phyloP scores from a whole-genome alignment of 345 rosid genomes.

The Physaria fendleri region DNA sequence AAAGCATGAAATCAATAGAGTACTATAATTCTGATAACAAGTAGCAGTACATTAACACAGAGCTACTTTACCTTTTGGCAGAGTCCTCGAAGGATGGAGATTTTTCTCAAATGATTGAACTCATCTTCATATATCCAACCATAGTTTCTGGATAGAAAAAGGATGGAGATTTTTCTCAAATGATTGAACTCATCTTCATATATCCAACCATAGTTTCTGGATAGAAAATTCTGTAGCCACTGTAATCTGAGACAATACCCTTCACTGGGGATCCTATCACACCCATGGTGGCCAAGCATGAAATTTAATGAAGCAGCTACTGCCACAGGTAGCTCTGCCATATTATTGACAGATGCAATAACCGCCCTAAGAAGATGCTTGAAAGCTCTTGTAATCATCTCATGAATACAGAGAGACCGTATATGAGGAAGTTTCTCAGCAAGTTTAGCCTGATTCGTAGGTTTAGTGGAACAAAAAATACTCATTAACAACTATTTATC shows the following conservation, averaged over 20 bases:
- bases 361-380: slow-evolving; percentile 83
- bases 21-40: slow-evolving; percentile 2
- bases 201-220: slow-evolving; percentile 68
- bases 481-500: neutral
- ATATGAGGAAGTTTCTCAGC: slow-evolving; percentile 94
- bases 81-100: slow-evolving; percentile 81
- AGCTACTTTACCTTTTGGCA: slow-evolving; percentile 68
- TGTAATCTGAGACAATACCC: slow-evolving; percentile 46
- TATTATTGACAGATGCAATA: slow-evolving; percentile 62
- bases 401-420: slow-evolving; percentile 83
- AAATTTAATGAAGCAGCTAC: slow-evolving; percentile 79
- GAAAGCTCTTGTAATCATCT: slow-evolving; percentile 85
- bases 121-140: slow-evolving; percentile 72
- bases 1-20: slow-evolving; percentile 17
- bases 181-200: slow-evolving; percentile 61
- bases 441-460: slow-evolving; percentile 64
- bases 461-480: slow-evolving; percentile 1
- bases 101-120: slow-evolving; percentile 57
- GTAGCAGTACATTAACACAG: slow-evolving; percentile 1
- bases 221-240: slow-evolving; percentile 69
- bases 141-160: slow-evolving; percentile 60
- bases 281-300: slow-evolving; percentile 54
- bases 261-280: slow-evolving; percentile 32
- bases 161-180: slow-evolving; percentile 58
- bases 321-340: slow-evolving; percentile 53